Conservation (phyloP, 106 monocot genomes). For the Dendrobium huoshanense region DNA sequence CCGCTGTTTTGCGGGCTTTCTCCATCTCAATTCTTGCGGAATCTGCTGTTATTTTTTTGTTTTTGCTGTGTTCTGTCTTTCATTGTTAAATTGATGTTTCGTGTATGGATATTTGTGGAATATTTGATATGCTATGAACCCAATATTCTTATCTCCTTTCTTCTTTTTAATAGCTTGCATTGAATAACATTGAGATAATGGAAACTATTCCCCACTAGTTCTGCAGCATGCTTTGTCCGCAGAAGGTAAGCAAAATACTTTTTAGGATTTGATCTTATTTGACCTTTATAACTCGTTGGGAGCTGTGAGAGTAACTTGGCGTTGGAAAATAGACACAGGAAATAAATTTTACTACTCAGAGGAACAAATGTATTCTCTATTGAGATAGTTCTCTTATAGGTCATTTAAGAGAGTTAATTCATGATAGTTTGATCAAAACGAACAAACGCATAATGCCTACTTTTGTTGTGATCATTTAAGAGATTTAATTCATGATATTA, state of each 20-base stretch:
- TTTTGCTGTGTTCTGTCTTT: background rate
- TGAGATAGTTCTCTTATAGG: too few relatives aligned
- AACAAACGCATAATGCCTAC: too few relatives aligned
- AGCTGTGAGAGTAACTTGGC: background rate
- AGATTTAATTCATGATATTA: too few relatives aligned
- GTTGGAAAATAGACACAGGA: too few relatives aligned
- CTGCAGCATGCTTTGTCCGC: background rate
- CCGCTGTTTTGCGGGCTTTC: background rate
- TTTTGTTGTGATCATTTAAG: too few relatives aligned
- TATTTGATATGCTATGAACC: background rate
- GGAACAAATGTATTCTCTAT: too few relatives aligned
- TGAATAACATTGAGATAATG: background rate
- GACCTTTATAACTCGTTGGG: background rate
- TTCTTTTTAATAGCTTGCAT: background rate
- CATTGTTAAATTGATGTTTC: background rate
- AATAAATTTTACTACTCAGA: too few relatives aligned
- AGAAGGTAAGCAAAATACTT: background rate
- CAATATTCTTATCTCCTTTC: background rate
- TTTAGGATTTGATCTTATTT: background rate
- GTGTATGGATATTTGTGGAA: background rate
- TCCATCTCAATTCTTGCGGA: background rate
- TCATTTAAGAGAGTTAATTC: too few relatives aligned
- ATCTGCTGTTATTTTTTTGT: background rate
- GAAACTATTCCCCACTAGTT: background rate
- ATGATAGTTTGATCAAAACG: too few relatives aligned